Percentiles rank a stretch among this genome's conserved stretches.
phyloP scores from a whole-genome alignment of 768 basidiomycete genomes.

The Thelephora ganbajun region DNA sequence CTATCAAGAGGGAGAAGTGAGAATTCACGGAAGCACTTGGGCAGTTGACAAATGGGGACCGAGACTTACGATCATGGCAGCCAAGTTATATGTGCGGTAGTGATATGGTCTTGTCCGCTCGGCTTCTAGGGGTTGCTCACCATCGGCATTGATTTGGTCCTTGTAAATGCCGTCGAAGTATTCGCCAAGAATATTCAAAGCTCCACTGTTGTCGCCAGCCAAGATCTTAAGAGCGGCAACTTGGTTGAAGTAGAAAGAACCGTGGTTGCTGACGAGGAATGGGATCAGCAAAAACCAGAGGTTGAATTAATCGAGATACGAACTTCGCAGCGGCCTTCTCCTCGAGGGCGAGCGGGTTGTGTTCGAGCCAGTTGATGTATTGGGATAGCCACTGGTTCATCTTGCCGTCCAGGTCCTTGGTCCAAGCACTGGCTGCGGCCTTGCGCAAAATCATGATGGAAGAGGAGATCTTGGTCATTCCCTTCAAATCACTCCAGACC shows the following conservation, averaged over 20 bases:
- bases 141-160: conserved; percentile 38
- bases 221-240: conserved; percentile 41
- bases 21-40: background rate
- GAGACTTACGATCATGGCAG: conserved; percentile 47
- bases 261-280: conserved; percentile 38
- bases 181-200: conserved; percentile 27
- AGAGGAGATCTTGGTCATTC: conserved; percentile 40
- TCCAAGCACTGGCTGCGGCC: conserved; percentile 38
- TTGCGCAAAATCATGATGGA: conserved; percentile 40
- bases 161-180: conserved; percentile 39
- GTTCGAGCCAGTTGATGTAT: conserved; percentile 45
- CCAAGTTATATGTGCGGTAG: conserved; percentile 54
- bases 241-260: conserved; percentile 50
- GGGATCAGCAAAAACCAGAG: background rate
- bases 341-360: conserved; percentile 29
- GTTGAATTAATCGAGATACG: conserved; percentile 7
- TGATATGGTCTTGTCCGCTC: conserved; percentile 50
- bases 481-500: conserved; percentile 36
- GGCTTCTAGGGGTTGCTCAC: conserved; percentile 52
- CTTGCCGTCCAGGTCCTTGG: conserved; percentile 30
- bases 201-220: conserved; percentile 34
- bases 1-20: conserved; percentile 15
- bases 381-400: conserved; percentile 36
- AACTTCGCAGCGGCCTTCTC: conserved; percentile 37
- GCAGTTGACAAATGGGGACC: background rate